Evolutionary conservation across 148 eudicot species (phyloP).

Genomic region (Silene uniflora): DNA sequence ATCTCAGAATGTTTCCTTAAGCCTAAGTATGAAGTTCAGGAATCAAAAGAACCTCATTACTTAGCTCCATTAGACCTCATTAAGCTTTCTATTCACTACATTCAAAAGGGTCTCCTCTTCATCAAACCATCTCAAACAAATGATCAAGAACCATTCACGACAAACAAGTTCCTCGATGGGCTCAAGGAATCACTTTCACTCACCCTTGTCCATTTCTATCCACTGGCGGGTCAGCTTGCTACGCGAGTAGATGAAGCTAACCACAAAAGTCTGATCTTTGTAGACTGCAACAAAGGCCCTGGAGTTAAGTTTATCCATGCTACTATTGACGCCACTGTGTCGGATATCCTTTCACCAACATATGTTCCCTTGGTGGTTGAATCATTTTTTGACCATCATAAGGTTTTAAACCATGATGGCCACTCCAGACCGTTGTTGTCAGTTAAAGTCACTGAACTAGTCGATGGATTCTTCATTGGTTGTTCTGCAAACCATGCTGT

Average conservation of each 20-base stretch:
- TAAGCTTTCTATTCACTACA: neutral
- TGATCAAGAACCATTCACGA: neutral
- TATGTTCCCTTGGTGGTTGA: constrained; percentile 13
- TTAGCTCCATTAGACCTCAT: neutral
- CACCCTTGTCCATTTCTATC: constrained; percentile 7
- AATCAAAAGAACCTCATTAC: neutral
- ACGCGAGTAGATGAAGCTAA: neutral
- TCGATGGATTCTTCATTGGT: constrained; percentile 14
- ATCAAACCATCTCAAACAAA: neutral
- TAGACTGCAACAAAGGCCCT: constrained; percentile 14
- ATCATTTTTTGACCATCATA: constrained; percentile 18
- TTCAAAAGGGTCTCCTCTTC: neutral
- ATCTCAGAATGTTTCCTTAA: neutral
- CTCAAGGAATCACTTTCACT: neutral
- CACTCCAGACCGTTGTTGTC: constrained; percentile 13
- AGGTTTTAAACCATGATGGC: constrained; percentile 10
- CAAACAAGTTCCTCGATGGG: neutral
- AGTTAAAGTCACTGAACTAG: constrained; percentile 16
- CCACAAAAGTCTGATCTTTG: neutral
- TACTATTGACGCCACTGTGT: neutral
- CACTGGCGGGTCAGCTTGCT: constrained; percentile 3
- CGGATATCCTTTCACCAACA: constrained; percentile 1
- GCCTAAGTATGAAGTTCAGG: neutral
- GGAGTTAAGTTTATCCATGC: constrained; percentile 20
- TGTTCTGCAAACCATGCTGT: constrained; percentile 15